Percentiles rank a stretch among this genome's conserved stretches.
phyloP scores from a whole-genome alignment of 2,329 filamentous ascomycete species.

The Cadophora gregata region DNA sequence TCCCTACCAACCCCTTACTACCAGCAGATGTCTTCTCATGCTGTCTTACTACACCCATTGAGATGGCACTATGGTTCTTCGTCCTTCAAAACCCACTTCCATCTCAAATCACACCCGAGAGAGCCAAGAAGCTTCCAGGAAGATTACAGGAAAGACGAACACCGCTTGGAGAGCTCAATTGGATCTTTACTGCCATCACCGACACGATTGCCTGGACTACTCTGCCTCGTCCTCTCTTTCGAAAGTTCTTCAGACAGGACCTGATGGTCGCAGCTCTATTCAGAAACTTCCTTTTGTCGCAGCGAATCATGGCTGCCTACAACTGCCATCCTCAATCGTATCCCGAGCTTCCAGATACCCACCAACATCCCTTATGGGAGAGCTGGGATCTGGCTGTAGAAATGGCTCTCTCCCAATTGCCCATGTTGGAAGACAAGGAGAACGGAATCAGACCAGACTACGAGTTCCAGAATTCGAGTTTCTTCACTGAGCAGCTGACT shows the following conservation, averaged over 20 bases:
- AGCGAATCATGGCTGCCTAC: slow-evolving; percentile 95
- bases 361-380: slow-evolving; percentile 93
- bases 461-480: slow-evolving; percentile 91
- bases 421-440: slow-evolving; percentile 81
- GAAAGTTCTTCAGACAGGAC: slow-evolving; percentile 96
- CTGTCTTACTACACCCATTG: slow-evolving; percentile 94
- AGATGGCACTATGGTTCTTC: slow-evolving; percentile 96
- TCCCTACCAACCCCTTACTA: slow-evolving; percentile 91
- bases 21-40: slow-evolving; percentile 96
- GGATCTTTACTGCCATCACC: slow-evolving; percentile 99
- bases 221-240: slow-evolving; percentile 86
- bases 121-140: slow-evolving; percentile 88
- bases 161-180: slow-evolving; percentile 94
- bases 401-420: slow-evolving; percentile 89
- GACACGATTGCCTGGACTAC: slow-evolving; percentile 99
- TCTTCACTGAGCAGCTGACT: slow-evolving; percentile 96
- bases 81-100: slow-evolving; percentile 80
- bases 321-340: slow-evolving; percentile 94
- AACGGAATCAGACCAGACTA: slow-evolving; percentile 69
- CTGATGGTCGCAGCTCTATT: slow-evolving; percentile 99
- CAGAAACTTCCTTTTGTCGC: slow-evolving; percentile 91
- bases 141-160: slow-evolving; percentile 91
- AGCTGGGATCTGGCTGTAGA: slow-evolving; percentile 98
- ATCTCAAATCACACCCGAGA: slow-evolving; percentile 73
- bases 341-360: slow-evolving; percentile 90